These are phyloP conservation scores for Aspergillus novoparasiticus DNA, from an alignment of 2,329 filamentous ascomycete species.

Conservation along the genomic window DNA sequence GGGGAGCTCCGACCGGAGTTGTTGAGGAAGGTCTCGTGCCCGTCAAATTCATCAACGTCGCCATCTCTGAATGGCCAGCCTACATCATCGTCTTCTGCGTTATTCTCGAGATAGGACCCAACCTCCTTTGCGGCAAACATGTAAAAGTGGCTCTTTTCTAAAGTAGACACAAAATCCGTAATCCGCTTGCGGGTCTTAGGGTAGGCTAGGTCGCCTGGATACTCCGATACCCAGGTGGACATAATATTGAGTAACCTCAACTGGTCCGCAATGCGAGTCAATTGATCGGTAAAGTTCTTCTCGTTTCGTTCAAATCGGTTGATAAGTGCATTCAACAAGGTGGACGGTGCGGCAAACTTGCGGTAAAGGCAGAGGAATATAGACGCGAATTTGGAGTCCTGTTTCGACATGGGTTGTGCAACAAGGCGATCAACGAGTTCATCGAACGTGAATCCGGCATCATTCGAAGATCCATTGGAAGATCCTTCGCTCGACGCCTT, in stretches of 20 bases:
- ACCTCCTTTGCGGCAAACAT: conserved; percentile 85
- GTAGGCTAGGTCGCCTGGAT: conserved; percentile 90
- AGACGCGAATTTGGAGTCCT: conserved; percentile 84
- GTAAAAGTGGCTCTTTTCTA: conserved; percentile 80
- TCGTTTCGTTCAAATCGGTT: conserved; percentile 70
- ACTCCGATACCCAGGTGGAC: conserved; percentile 84
- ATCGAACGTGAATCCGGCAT: conserved; percentile 52
- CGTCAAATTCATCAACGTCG: conserved; percentile 50
- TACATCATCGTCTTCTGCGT: conserved; percentile 85
- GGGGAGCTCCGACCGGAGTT: conserved; percentile 46
- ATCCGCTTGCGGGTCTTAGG: conserved; percentile 71
- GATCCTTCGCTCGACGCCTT: conserved; percentile 35
- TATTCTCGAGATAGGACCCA: conserved; percentile 71
- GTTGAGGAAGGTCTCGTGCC: conserved; percentile 44
- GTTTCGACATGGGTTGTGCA: conserved; percentile 76
- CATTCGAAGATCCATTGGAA: conserved; percentile 35
- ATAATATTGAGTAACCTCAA: conserved; percentile 81
- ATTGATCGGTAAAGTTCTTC: conserved; percentile 68
- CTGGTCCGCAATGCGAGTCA: conserved; percentile 79
- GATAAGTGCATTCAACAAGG: conserved; percentile 73
- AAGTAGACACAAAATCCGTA: conserved; percentile 71
- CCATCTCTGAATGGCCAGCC: conserved; percentile 87
- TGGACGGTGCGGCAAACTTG: conserved; percentile 82
- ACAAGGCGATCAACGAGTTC: conserved; percentile 87
- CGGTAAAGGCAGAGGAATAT: conserved; percentile 92